phyloP scores from a whole-genome alignment of 1,284 basidiomycete species.

The Ceratobasidium sp. region DNA sequence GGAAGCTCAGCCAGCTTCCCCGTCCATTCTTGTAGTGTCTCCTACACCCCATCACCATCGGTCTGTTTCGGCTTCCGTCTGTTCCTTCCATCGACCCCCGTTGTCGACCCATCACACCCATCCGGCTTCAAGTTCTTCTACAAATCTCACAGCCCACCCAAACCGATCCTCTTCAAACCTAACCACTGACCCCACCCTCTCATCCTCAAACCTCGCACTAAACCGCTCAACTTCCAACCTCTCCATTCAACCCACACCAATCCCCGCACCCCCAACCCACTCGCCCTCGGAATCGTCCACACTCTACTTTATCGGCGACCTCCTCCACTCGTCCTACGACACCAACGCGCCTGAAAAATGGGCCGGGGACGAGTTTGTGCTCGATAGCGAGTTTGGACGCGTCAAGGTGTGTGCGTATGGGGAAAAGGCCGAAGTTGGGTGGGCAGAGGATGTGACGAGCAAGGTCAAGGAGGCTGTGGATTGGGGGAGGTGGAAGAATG shows the following conservation, averaged over 20 bases:
- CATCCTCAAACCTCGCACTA: conserved; percentile 9
- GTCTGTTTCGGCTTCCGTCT: neutral
- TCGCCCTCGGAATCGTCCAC: conserved; percentile 25
- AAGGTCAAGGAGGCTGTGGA: conserved; percentile 25
- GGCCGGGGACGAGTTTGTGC: conserved; percentile 34
- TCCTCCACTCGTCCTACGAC: conserved; percentile 27
- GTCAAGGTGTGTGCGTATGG: conserved; percentile 27
- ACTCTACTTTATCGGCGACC: conserved; percentile 40
- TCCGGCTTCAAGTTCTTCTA: neutral
- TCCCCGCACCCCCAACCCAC: neutral
- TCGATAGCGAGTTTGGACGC: conserved; percentile 30
- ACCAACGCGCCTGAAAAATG: conserved; percentile 32
- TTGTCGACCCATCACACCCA: neutral
- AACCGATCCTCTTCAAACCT: neutral
- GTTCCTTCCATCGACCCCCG: neutral
- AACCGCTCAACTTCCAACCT: neutral
- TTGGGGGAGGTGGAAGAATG: neutral
- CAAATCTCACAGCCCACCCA: neutral
- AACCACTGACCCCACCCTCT: neutral
- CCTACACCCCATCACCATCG: neutral
- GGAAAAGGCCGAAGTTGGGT: conserved; percentile 30
- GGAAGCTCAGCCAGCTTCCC: neutral
- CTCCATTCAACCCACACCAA: neutral
- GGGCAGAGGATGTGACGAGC: conserved; percentile 22
- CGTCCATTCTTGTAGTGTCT: neutral